A percentile compares a stretch with the other conserved stretches of the same genome.
These are phyloP conservation scores for Cercophora newfieldiana DNA, from an alignment of 495 filamentous ascomycete species.

Conservation along the genomic window DNA sequence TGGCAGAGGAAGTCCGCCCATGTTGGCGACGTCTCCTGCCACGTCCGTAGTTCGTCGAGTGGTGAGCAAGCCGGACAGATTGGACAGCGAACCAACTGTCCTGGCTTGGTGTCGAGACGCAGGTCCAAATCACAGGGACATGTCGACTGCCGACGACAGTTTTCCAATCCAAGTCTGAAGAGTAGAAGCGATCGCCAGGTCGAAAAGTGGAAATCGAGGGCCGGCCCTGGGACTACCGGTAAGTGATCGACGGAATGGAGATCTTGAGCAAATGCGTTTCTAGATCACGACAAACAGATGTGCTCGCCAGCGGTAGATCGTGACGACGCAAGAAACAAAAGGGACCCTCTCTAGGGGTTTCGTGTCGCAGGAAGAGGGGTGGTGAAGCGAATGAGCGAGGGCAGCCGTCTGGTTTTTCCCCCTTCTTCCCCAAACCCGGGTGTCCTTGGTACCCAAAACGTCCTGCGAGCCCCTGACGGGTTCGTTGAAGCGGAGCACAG, in stretches of 20 bases:
- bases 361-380: slow-evolving; percentile 36
- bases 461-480: slow-evolving; percentile 27
- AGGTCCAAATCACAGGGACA: slow-evolving; percentile 28
- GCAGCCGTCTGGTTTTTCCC: slow-evolving; percentile 11
- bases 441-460: slow-evolving; percentile 11
- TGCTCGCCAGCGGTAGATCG: slow-evolving; percentile 27
- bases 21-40: slow-evolving; percentile 34
- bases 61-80: slow-evolving; percentile 2
- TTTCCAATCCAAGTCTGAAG: background rate
- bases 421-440: slow-evolving; percentile 21
- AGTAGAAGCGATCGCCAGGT: background rate
- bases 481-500: slow-evolving; percentile 9
- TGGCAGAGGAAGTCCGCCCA: slow-evolving; percentile 69
- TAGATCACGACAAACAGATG: slow-evolving; percentile 21
- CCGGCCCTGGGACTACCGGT: slow-evolving; percentile 29
- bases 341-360: slow-evolving; percentile 24
- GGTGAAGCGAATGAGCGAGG: slow-evolving; percentile 23
- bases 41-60: slow-evolving; percentile 1
- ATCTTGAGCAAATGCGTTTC: slow-evolving; percentile 26
- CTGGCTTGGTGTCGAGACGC: slow-evolving; percentile 13
- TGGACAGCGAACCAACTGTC: background rate
- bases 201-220: slow-evolving; percentile 29
- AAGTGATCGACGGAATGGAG: slow-evolving; percentile 37
- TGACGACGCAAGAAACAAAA: slow-evolving; percentile 28
- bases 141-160: slow-evolving; percentile 16